Percentiles rank a stretch among this genome's conserved stretches.
phyloP scores from a whole-genome alignment of 441 rosid genomes.

The Gossypium schwendimanii region DNA sequence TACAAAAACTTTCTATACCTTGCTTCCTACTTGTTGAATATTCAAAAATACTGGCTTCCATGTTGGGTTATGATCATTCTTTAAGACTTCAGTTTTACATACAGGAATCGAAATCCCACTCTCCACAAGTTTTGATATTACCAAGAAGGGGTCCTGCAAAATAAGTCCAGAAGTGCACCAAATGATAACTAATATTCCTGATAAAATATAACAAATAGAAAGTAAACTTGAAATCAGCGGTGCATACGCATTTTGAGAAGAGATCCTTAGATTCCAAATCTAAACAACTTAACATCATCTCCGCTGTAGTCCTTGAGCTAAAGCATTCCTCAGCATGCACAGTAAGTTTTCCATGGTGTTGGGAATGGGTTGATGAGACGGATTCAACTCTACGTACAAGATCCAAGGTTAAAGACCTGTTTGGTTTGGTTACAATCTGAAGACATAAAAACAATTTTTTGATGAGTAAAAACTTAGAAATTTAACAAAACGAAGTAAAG shows the following conservation, averaged over 20 bases:
- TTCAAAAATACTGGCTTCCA: constrained; percentile 80
- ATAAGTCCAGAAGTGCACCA: constrained; percentile 18
- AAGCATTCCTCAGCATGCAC: constrained; percentile 81
- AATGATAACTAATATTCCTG: constrained; percentile 10
- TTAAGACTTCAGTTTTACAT: constrained; percentile 80
- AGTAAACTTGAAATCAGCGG: constrained; percentile 11
- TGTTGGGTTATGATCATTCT: constrained; percentile 59
- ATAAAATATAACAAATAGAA: constrained; percentile 2
- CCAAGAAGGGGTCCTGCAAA: constrained; percentile 74
- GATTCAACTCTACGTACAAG: constrained; percentile 48
- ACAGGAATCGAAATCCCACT: constrained; percentile 56
- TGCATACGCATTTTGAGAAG: constrained; percentile 75
- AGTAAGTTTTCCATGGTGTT: constrained; percentile 50
- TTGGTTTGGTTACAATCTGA: constrained; percentile 66
- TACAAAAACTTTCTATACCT: constrained; percentile 37
- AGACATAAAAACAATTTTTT: constrained; percentile 12
- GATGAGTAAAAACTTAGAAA: neutral
- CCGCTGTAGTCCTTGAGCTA: constrained; percentile 61
- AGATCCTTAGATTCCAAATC: constrained; percentile 71
- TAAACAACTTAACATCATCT: constrained; percentile 56
- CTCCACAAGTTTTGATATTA: constrained; percentile 71
- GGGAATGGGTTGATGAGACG: constrained; percentile 27
- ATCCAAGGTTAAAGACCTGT: constrained; percentile 54
- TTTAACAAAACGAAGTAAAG: neutral
- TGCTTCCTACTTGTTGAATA: constrained; percentile 87